Evolutionary conservation across 2,329 filamentous ascomycete species (phyloP).

Genomic region (Curvularia sp.): DNA sequence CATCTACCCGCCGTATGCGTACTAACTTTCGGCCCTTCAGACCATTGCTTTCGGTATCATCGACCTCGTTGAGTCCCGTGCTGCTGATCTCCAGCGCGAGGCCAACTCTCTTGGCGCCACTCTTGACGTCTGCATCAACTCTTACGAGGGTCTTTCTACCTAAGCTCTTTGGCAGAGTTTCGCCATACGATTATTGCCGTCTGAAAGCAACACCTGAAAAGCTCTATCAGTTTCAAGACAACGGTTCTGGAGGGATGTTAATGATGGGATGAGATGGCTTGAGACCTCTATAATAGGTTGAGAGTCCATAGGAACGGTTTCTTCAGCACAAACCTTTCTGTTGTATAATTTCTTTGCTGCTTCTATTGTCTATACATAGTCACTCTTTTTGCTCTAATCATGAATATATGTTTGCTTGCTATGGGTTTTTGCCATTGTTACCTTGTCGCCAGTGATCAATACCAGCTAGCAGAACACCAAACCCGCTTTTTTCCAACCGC

Average conservation of each 20-base stretch:
- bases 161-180: not conserved
- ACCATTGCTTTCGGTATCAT: constrained; percentile 9
- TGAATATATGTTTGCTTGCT: not conserved
- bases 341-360: not conserved
- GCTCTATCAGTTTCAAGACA: not conserved
- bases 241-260: not conserved
- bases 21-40: not conserved
- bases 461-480: not conserved
- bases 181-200: not conserved
- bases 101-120: not conserved
- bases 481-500: no score
- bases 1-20: no score
- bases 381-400: not conserved
- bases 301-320: not conserved
- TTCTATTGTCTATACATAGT: not conserved
- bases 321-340: not conserved
- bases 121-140: not conserved
- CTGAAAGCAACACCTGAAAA: not conserved
- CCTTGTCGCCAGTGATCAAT: not conserved
- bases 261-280: not conserved
- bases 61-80: not conserved
- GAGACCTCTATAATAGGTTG: not conserved
- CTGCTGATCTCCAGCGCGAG: not conserved
- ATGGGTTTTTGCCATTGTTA: not conserved
- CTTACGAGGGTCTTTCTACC: not conserved